phyloP scores from a whole-genome alignment of 2,329 filamentous ascomycete species.

The Trichoderma sp. region DNA sequence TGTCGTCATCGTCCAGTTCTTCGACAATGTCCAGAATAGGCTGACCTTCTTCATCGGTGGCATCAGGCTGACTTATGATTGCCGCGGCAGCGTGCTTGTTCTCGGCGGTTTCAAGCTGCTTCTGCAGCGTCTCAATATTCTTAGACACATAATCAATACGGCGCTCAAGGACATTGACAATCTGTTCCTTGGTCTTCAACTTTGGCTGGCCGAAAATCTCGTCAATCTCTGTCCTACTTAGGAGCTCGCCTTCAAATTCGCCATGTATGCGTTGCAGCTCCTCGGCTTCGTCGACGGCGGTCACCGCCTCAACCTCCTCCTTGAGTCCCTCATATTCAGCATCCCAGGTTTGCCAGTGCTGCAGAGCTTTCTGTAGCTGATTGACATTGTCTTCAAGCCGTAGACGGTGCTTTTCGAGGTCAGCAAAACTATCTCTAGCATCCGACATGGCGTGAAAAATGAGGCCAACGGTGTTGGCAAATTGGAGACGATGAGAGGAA shows the following conservation, averaged over 20 bases:
- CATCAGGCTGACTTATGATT: constrained; percentile 62
- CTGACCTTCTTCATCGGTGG: constrained; percentile 68
- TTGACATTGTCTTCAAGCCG: constrained; percentile 74
- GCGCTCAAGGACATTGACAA: constrained; percentile 66
- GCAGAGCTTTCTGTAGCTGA: constrained; percentile 72
- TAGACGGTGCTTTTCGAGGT: constrained; percentile 74
- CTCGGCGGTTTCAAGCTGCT: constrained; percentile 70
- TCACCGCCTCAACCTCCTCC: constrained; percentile 71
- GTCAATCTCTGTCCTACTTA: constrained; percentile 61
- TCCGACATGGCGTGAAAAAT: constrained; percentile 45
- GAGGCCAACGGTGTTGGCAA: not conserved
- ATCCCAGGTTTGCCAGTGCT: constrained; percentile 90
- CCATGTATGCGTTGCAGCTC: constrained; percentile 62
- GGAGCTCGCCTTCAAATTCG: constrained; percentile 64
- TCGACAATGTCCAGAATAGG: constrained; percentile 91
- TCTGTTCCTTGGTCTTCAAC: constrained; percentile 44
- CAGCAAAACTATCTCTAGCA: constrained; percentile 58
- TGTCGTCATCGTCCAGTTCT: constrained; percentile 87
- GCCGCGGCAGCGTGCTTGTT: constrained; percentile 69
- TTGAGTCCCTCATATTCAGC: constrained; percentile 88
- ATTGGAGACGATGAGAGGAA: not conserved
- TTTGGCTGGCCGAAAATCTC: constrained; percentile 48
- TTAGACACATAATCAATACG: constrained; percentile 87
- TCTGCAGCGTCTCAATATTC: constrained; percentile 76
- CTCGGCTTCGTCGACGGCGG: constrained; percentile 48